Evolutionary conservation across 2,329 filamentous ascomycete genomes (phyloP).

Genomic region (Microsporum audouinii): DNA sequence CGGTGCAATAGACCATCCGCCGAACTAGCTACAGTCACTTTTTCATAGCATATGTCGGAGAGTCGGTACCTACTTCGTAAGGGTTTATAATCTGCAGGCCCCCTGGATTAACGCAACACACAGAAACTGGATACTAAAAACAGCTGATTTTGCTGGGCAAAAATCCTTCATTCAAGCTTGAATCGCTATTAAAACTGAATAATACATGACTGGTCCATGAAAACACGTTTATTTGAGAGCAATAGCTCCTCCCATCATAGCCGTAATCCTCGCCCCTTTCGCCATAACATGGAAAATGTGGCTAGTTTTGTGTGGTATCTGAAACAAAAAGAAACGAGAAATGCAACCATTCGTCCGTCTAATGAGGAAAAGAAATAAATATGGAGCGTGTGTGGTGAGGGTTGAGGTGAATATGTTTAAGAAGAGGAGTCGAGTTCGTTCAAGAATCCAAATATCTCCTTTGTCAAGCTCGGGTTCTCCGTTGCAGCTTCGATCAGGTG

Average conservation of each 20-base stretch:
- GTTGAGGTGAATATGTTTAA: neutral
- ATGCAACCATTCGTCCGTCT: neutral
- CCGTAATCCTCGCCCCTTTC: neutral
- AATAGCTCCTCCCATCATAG: neutral
- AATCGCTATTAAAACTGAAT: neutral
- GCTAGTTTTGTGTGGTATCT: neutral
- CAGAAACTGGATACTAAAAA: neutral
- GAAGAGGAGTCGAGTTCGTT: constrained; percentile 23
- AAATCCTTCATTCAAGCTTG: neutral
- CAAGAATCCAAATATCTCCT: constrained; percentile 33
- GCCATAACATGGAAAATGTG: neutral
- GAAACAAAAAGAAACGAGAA: neutral
- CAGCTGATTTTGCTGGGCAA: neutral
- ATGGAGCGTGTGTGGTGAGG: neutral
- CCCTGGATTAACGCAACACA: neutral
- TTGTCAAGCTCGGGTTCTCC: constrained; percentile 32
- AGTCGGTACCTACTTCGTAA: neutral
- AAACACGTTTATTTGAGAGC: neutral
- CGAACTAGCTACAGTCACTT: neutral
- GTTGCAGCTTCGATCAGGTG: constrained; percentile 32
- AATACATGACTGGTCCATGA: neutral
- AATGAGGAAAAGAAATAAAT: neutral
- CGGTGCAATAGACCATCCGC: neutral
- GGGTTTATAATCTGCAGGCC: neutral
- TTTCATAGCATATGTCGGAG: neutral